Evolutionary conservation across 202 grass and related monocot genomes (phyloP).

Genomic region (Musa balbisiana): DNA sequence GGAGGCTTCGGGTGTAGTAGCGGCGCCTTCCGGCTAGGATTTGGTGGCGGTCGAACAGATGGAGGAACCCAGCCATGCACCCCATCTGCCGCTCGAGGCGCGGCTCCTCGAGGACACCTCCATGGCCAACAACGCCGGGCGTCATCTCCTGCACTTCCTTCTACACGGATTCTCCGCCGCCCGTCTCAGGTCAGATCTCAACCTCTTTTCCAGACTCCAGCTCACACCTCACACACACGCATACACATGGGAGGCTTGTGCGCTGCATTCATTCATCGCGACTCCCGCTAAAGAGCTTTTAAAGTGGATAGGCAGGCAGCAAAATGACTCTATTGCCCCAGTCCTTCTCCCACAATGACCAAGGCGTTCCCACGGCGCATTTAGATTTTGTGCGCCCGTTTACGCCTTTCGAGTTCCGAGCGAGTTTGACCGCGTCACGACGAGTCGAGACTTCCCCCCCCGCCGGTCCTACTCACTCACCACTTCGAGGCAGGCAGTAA

Average conservation of each 20-base stretch:
- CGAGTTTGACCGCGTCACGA: neutral
- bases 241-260: slow-evolving; percentile 4
- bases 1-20: slow-evolving; percentile 11
- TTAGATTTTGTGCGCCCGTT: neutral
- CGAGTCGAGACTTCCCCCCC: neutral
- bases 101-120: slow-evolving; percentile 35
- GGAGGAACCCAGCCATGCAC: slow-evolving; percentile 76
- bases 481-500: neutral
- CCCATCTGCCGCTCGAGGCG: slow-evolving; percentile 45
- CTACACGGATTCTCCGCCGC: neutral
- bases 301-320: neutral
- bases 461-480: neutral
- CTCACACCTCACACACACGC: neutral
- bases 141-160: slow-evolving; percentile 27
- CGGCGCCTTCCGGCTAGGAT: slow-evolving; percentile 42
- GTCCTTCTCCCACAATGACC: neutral
- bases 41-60: slow-evolving; percentile 64
- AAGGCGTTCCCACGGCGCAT: neutral
- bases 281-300: slow-evolving; percentile 15
- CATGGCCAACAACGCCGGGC: neutral
- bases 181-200: neutral
- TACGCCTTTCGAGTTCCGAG: neutral
- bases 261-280: neutral
- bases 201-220: neutral
- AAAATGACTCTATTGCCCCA: neutral